Conservation (phyloP, 2,329 filamentous ascomycete genomes). For the Colletotrichum sp. region DNA sequence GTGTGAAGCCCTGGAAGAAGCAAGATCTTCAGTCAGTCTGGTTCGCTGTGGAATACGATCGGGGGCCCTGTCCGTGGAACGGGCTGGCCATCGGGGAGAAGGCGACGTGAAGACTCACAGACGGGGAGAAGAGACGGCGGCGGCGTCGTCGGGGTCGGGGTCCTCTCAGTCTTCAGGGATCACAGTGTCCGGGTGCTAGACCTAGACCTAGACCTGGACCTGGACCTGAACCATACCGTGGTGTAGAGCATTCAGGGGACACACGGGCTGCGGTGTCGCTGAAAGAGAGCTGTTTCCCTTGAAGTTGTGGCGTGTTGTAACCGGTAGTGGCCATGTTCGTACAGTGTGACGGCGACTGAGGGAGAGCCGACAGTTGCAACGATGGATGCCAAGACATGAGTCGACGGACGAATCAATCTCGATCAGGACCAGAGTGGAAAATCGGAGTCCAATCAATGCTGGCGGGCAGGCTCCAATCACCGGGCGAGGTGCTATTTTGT, state of each 20-base stretch:
- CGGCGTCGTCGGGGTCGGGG: neutral
- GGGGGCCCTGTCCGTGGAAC: slow-evolving; percentile 4
- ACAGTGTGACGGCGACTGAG: neutral
- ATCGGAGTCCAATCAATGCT: neutral
- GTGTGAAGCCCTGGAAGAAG: neutral
- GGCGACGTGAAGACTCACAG: neutral
- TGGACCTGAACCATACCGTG: neutral
- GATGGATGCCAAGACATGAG: neutral
- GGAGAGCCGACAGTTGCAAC: neutral
- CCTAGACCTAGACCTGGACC: neutral
- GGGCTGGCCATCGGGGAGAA: slow-evolving; percentile 8
- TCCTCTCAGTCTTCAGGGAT: neutral
- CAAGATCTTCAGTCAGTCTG: neutral
- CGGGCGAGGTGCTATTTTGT: slow-evolving; percentile 4
- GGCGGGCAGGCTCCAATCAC: neutral
- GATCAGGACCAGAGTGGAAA: neutral
- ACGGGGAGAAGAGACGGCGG: neutral
- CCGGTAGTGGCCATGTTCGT: neutral
- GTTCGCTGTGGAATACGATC: neutral
- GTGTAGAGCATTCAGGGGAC: neutral
- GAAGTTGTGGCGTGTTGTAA: neutral
- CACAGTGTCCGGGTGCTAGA: neutral
- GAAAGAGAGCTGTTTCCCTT: neutral
- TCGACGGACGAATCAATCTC: slow-evolving; percentile 3
- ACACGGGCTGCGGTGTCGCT: neutral